phyloP scores from a whole-genome alignment of 306 rosid species.

The Betula pendula region DNA sequence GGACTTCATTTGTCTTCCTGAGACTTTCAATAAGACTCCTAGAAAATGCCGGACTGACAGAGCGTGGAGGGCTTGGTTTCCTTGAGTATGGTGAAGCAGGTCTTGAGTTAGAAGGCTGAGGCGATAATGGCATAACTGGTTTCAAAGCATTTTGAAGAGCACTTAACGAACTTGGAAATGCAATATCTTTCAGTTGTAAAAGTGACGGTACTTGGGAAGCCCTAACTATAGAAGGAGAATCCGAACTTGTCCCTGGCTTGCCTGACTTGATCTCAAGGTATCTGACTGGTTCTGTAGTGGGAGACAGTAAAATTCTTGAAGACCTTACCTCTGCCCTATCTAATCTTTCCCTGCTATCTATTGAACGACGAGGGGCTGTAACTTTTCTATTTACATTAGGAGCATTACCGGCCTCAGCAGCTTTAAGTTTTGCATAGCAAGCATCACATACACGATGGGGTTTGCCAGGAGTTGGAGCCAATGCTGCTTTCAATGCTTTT shows the following conservation, averaged over 20 bases:
- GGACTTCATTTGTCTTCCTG: slow-evolving; percentile 60
- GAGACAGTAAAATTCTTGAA: slow-evolving; percentile 64
- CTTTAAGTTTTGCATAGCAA: slow-evolving; percentile 76
- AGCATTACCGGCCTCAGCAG: slow-evolving; percentile 44
- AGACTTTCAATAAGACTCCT: slow-evolving; percentile 79
- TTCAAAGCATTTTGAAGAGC: slow-evolving; percentile 54
- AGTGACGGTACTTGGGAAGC: slow-evolving; percentile 62
- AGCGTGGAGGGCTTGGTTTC: slow-evolving; percentile 83
- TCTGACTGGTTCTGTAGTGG: slow-evolving; percentile 59
- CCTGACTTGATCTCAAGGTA: slow-evolving; percentile 54
- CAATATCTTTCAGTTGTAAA: slow-evolving; percentile 66
- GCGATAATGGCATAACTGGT: slow-evolving; percentile 37
- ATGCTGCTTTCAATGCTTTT: slow-evolving; percentile 75
- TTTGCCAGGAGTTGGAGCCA: slow-evolving; percentile 96
- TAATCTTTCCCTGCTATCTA: slow-evolving; percentile 49
- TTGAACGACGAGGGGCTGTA: slow-evolving; percentile 46
- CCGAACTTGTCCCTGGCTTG: slow-evolving; percentile 42
- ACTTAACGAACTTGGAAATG: slow-evolving; percentile 70
- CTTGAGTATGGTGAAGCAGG: slow-evolving; percentile 63
- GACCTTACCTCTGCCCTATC: slow-evolving; percentile 53
- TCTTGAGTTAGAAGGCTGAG: slow-evolving; percentile 46
- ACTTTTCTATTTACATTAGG: slow-evolving; percentile 39
- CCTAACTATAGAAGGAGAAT: slow-evolving; percentile 53
- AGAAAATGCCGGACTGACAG: slow-evolving; percentile 68
- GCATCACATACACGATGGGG: slow-evolving; percentile 95